Evolutionary conservation across 495 filamentous ascomycete species (phyloP), one percentile per base, ranked within the genome.

Genomic region (Penicillium herquei): DNA sequence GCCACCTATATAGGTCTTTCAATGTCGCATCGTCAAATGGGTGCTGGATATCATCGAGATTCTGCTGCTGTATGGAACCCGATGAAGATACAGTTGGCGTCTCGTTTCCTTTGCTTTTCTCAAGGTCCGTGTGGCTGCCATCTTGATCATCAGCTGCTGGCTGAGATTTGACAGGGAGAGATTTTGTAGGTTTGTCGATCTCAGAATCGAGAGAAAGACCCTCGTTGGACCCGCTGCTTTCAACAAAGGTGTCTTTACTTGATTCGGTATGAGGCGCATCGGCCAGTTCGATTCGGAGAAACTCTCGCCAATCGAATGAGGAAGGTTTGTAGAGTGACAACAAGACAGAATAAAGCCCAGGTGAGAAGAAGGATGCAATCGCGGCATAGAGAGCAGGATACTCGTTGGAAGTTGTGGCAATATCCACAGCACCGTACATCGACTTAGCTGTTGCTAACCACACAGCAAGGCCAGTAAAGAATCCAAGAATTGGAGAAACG

Each of bases 271-370:
- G 61, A 5, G 65, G 46, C 33, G 68, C 58, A n/a, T 68, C 64
- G 12, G 61, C 59, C 6, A 69, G 57, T 47, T 73, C 67, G n/a
- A 72, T 70, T n/a, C 73, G 75, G 0, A 79, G 65, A 51, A 79
- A 79, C 37, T 73, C 68, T 12, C 77, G 70, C 77, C 76, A 79
- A 57, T 79, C 76, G 50, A 79, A 79, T n/a, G 52, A 62, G 34
- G 70, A 71, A 1, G 78, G 78, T 18, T 68, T 68, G 50, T 76
- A 79, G 6, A 65, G 52, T 10, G 76, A 78, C 7, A 81, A 63
- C 0, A 78, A 10, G 1, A 77, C 61, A 6, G 78, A 78, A 51
- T 71, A 74, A 0, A 74, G 39, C 3, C 58, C 71, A 1, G 73
- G 71, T 0, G 70, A 64, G 54, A 74, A 76, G 40, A 67, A 70